Percentiles rank a stretch among this genome's conserved stretches.
Evolutionary conservation across 306 rosid species (phyloP).

Genomic region (Ammopiptanthus mongolicus): DNA sequence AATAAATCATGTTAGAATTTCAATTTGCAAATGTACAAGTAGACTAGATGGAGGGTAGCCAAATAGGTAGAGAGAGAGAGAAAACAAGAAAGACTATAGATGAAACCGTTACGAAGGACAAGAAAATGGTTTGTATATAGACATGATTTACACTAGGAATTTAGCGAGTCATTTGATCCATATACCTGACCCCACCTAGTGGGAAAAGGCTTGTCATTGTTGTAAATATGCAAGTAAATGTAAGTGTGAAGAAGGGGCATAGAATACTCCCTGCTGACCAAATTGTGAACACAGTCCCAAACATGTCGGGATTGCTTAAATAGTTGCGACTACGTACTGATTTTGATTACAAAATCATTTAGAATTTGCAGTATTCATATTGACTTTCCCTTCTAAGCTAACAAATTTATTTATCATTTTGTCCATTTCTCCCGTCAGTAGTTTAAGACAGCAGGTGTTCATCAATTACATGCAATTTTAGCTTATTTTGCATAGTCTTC

Average conservation of each 20-base stretch:
- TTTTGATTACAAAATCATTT: background rate
- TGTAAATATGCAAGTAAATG: no score
- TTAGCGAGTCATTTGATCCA: no score
- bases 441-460: background rate
- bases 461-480: background rate
- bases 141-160: no score
- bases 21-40: background rate
- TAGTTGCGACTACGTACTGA: background rate
- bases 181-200: no score
- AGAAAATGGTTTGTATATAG: no score
- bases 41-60: no score
- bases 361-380: background rate
- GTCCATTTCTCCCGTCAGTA: background rate
- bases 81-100: no score
- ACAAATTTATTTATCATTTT: background rate
- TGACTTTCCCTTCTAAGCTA: background rate
- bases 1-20: slow-evolving; percentile 13
- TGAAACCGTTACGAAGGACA: no score
- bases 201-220: no score
- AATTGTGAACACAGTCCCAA: background rate
- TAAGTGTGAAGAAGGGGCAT: background rate
- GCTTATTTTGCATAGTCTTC: background rate
- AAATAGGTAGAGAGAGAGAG: no score
- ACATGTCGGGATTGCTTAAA: background rate
- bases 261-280: background rate